A percentile compares a stretch with the other conserved stretches of the same genome.
Evolutionary conservation across 2,329 filamentous ascomycete genomes (phyloP).

Genomic region (Neofusicoccum laricinum): DNA sequence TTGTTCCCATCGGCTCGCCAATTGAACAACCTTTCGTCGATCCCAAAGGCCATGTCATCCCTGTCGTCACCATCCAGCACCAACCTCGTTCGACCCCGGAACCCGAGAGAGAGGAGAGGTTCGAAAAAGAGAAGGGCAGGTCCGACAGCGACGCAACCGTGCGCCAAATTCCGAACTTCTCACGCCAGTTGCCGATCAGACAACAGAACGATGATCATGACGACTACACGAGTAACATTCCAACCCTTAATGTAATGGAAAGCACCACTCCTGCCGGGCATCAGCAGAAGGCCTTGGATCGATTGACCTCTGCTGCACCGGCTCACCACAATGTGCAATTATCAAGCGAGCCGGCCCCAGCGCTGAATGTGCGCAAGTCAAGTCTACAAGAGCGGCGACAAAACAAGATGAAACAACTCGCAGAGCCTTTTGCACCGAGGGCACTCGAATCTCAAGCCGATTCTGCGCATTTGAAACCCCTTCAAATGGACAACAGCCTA

Average conservation of each 20-base stretch:
- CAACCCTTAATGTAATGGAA: constrained; percentile 13
- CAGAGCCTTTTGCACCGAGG: neutral
- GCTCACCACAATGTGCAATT: neutral
- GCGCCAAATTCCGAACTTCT: constrained; percentile 26
- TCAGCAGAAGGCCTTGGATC: neutral
- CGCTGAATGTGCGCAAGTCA: neutral
- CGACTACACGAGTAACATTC: neutral
- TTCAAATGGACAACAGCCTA: neutral
- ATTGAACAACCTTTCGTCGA: constrained; percentile 32
- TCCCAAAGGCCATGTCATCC: constrained; percentile 35
- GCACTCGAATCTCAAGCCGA: neutral
- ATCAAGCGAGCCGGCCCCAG: neutral
- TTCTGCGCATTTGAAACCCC: neutral
- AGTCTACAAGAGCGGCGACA: constrained; percentile 13
- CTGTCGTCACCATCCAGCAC: constrained; percentile 26
- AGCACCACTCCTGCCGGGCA: neutral
- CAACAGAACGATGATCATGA: constrained; percentile 22
- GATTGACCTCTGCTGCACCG: neutral
- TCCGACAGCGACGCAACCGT: constrained; percentile 14
- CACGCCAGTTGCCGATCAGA: constrained; percentile 32
- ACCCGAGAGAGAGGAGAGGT: neutral
- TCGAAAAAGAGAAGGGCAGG: constrained; percentile 6
- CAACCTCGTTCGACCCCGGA: neutral
- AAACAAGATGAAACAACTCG: constrained; percentile 13
- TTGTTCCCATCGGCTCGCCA: constrained; percentile 22